These are phyloP conservation scores for Amylocystis lapponica DNA, from an alignment of 768 basidiomycete species.

Conservation along the genomic window DNA sequence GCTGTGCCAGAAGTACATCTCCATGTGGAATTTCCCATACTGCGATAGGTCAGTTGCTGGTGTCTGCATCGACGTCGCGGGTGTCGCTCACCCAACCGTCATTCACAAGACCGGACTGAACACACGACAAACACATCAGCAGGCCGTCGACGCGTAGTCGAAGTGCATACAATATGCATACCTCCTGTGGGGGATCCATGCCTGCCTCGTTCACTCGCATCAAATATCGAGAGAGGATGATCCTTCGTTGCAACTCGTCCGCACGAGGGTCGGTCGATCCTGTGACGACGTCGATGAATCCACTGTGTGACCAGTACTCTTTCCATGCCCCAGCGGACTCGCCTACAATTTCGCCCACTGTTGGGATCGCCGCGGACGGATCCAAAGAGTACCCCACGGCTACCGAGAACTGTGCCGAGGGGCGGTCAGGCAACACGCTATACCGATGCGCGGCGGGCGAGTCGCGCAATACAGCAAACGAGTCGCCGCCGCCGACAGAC, in stretches of 20 bases:
- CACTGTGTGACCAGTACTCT: slow-evolving; percentile 40
- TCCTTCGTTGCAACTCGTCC: slow-evolving; percentile 49
- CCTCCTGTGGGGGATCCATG: slow-evolving; percentile 52
- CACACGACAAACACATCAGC: background rate
- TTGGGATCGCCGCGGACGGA: slow-evolving; percentile 14
- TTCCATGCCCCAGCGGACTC: slow-evolving; percentile 40
- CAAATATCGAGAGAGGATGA: slow-evolving; percentile 50
- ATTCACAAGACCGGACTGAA: slow-evolving; percentile 48
- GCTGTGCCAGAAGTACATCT: slow-evolving; percentile 57
- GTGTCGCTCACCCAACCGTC: slow-evolving; percentile 44
- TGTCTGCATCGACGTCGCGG: no score
- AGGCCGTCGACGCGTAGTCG: no score
- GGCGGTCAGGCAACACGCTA: slow-evolving; percentile 30
- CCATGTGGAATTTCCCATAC: slow-evolving; percentile 54
- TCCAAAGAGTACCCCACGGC: slow-evolving; percentile 29
- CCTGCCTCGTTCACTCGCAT: slow-evolving; percentile 57
- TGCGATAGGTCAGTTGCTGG: background rate
- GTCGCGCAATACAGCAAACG: slow-evolving; percentile 36
- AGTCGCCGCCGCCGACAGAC: slow-evolving; percentile 32
- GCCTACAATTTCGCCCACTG: slow-evolving; percentile 19
- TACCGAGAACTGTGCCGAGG: slow-evolving; percentile 29
- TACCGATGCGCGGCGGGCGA: slow-evolving; percentile 41
- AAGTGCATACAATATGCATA: slow-evolving; percentile 19
- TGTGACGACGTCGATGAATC: slow-evolving; percentile 48
- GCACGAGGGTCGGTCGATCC: slow-evolving; percentile 46